Base-by-base conservation (phyloP, 2,329 filamentous ascomycete species). In the Zarea fungicola region DNA sequence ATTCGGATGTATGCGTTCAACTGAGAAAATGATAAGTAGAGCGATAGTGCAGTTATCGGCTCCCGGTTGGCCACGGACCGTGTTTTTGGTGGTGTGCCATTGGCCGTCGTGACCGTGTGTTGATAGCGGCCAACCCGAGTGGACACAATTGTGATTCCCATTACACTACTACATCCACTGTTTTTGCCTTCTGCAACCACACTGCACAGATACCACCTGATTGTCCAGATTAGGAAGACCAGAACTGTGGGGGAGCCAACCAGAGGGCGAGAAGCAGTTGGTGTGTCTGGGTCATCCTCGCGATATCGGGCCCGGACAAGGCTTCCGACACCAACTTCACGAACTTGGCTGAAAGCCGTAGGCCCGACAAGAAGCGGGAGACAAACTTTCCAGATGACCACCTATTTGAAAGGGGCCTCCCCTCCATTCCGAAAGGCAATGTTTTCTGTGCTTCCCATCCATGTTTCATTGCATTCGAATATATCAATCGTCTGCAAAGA, bases 101-200 rank as follows among this genome's bases (percentile, higher is more conserved):
- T 70, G 56, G 14, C 69, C 71, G n/a, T 78, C 67, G n/a, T 11
- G 16, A 21, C 19, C 31, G 5, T 4, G 1, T 77, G 70, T 41
- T 70, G 68, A 55, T 76, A 81, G 1, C 81, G 80, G 21, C 72
- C 79, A 3, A 46, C 4, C 32, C n/a, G 42, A 37, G 34, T 14
- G 34, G 22, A 22, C 34, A 26, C 26, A 25, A 19, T n/a, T 40
- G 32, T 25, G 36, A 47, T 41, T 41, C 44, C 19, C 40, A 11
- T 47, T 47, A 47, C 36, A 26, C 36, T 21, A 41, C 40, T 36
- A 40, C 44, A n/a, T 34, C 44, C 44, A 47, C 44, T 40, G 5
- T 39, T 47, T 47, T 16, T 40, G 23, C 26, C 19, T 10, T 16
- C 35, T 47, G 32, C 42, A 37, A 32, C 14, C 22, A 21, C 21